A percentile compares a stretch with the other conserved stretches of the same genome.
Conservation (phyloP, 1,284 basidiomycete genomes). For the Phylloboletellus chloephorus region DNA sequence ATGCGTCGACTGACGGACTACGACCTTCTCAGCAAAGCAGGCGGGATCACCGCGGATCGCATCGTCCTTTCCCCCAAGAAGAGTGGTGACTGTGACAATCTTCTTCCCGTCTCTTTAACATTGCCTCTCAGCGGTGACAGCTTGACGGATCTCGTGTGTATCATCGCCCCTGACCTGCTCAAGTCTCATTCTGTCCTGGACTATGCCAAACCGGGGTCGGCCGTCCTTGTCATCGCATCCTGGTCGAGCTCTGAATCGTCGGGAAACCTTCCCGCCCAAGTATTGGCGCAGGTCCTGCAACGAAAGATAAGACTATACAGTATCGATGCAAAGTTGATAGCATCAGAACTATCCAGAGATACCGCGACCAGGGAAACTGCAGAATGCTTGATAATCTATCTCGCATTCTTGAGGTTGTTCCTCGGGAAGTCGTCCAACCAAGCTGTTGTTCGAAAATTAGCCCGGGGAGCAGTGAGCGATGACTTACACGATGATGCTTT, state of each 20-base stretch:
- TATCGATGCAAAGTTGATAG: constrained; percentile 48
- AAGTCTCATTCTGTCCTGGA: constrained; percentile 61
- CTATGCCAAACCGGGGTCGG: constrained; percentile 51
- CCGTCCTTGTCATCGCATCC: constrained; percentile 55
- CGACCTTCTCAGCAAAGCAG: constrained; percentile 66
- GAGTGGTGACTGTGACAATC: constrained; percentile 28
- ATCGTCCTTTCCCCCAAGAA: constrained; percentile 52
- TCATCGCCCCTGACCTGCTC: constrained; percentile 63
- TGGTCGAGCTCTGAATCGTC: constrained; percentile 60
- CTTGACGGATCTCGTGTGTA: constrained; percentile 61
- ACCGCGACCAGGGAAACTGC: constrained; percentile 37
- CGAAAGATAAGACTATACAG: constrained; percentile 54
- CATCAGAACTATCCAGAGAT: constrained; percentile 32
- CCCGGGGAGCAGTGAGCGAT: constrained; percentile 38
- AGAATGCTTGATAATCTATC: constrained; percentile 50
- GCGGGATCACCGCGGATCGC: constrained; percentile 58
- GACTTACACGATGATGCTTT: constrained; percentile 42
- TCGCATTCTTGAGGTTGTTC: constrained; percentile 70
- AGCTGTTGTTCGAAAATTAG: constrained; percentile 47
- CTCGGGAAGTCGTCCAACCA: constrained; percentile 57
- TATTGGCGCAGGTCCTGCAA: constrained; percentile 38
- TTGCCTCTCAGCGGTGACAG: constrained; percentile 50
- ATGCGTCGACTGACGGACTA: constrained; percentile 58
- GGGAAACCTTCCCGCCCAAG: constrained; percentile 46
- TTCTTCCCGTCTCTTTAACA: constrained; percentile 45